Conservation (phyloP, 345 rosid species). For the Leavenworthia alabamica region DNA sequence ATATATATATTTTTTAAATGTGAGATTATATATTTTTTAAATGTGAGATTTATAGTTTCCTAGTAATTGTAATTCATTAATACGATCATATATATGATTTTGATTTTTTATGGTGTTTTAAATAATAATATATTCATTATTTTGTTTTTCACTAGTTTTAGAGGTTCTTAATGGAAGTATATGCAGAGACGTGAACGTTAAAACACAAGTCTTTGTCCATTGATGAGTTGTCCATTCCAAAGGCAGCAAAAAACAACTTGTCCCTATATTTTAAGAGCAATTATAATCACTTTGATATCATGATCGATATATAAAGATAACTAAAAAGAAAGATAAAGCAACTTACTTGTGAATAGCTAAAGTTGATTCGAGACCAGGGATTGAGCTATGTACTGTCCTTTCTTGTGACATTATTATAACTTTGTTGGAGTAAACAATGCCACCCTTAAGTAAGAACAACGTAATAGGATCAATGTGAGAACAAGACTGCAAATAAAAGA, state of each 20-base stretch:
- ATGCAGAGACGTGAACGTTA: conserved; percentile 61
- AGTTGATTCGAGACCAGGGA: conserved; percentile 56
- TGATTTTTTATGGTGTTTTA: not conserved
- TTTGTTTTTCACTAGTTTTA: conserved; percentile 18
- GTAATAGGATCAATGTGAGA: conserved; percentile 12
- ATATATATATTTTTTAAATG: too few species aligned
- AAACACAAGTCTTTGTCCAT: conserved; percentile 50
- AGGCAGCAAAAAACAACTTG: conserved; percentile 55
- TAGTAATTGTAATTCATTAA: too few species aligned
- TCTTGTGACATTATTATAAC: conserved; percentile 43
- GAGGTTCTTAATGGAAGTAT: conserved; percentile 38
- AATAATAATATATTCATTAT: not conserved
- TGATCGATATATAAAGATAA: not conserved
- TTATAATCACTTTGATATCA: not conserved
- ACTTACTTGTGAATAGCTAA: conserved; percentile 56
- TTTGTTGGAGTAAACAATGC: conserved; percentile 71
- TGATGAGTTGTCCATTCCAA: conserved; percentile 42
- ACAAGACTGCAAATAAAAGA: not conserved
- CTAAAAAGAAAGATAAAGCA: not conserved
- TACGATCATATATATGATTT: not conserved
- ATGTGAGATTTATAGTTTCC: too few species aligned
- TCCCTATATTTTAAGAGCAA: conserved; percentile 41
- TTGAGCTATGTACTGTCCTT: conserved; percentile 29
- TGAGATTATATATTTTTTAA: too few species aligned
- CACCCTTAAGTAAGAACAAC: conserved; percentile 47